A percentile compares a stretch with the other conserved stretches of the same genome.
phyloP scores from a whole-genome alignment of 495 filamentous ascomycete genomes.

The Xylaria curta region DNA sequence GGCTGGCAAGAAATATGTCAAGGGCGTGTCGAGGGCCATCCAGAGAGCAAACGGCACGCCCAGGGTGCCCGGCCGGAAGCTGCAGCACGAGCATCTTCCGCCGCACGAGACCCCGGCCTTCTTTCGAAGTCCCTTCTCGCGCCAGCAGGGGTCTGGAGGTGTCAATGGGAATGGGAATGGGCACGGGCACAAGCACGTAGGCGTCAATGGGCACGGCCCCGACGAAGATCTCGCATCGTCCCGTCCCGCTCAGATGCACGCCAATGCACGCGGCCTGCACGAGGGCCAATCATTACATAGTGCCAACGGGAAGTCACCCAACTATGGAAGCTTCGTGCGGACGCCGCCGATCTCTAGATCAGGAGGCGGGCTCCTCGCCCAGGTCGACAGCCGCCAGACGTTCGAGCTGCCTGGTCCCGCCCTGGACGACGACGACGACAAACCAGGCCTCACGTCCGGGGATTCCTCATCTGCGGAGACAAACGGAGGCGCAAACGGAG shows the following conservation, averaged over 20 bases:
- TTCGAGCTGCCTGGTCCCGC: constrained; percentile 79
- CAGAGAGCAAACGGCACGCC: constrained; percentile 65
- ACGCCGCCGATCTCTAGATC: constrained; percentile 58
- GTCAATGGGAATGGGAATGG: neutral
- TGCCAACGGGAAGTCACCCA: constrained; percentile 43
- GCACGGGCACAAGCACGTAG: too few relatives aligned
- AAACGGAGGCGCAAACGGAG: neutral
- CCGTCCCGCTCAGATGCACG: constrained; percentile 29
- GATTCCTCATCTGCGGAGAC: neutral
- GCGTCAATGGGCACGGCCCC: neutral
- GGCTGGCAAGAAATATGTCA: constrained; percentile 90
- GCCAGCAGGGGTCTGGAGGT: constrained; percentile 30
- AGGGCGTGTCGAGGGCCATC: constrained; percentile 75
- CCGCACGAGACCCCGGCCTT: constrained; percentile 30
- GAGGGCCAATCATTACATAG: constrained; percentile 44
- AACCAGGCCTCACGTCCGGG: neutral
- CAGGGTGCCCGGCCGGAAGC: constrained; percentile 35
- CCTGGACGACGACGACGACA: neutral
- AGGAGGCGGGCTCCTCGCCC: constrained; percentile 45
- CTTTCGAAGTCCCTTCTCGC: constrained; percentile 34
- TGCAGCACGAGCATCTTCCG: constrained; percentile 27
- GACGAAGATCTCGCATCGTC: constrained; percentile 32
- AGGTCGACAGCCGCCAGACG: constrained; percentile 38
- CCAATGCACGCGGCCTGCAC: constrained; percentile 35
- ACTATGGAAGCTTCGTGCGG: constrained; percentile 79